Conservation (phyloP, 2,329 filamentous ascomycete species). For the Akanthomyces dipterigenus region DNA sequence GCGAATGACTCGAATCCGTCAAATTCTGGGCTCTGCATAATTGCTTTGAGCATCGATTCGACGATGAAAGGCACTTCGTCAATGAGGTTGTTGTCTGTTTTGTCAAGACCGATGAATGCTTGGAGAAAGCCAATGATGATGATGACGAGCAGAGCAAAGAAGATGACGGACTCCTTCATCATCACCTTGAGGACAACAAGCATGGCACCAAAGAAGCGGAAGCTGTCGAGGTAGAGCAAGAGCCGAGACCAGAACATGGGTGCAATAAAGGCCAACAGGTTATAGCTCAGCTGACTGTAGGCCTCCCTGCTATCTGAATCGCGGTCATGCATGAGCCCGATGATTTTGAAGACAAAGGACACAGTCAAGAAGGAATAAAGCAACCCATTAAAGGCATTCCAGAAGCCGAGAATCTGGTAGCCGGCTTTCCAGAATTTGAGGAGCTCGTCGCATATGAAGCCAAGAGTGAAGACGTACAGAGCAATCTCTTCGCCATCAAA, state of each 20-base stretch:
- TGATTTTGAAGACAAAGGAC: conserved; percentile 71
- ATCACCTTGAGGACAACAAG: conserved; percentile 91
- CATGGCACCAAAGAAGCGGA: conserved; percentile 97
- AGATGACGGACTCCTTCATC: conserved; percentile 92
- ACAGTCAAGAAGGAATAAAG: conserved; percentile 74
- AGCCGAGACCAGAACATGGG: conserved; percentile 97
- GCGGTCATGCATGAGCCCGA: conserved; percentile 61
- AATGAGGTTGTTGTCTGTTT: conserved; percentile 64
- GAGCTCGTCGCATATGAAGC: conserved; percentile 82
- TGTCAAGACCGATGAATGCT: conserved; percentile 86
- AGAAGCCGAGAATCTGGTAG: conserved; percentile 85
- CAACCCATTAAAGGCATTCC: conserved; percentile 88
- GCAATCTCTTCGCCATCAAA: conserved; percentile 77
- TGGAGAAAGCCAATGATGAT: conserved; percentile 86
- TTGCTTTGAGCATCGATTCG: conserved; percentile 77
- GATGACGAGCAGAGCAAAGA: conserved; percentile 83
- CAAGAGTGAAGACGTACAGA: conserved; percentile 85
- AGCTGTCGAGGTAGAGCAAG: conserved; percentile 83
- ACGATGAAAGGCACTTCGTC: conserved; percentile 68
- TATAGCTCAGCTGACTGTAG: conserved; percentile 82
- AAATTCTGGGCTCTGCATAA: conserved; percentile 92
- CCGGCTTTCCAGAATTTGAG: conserved; percentile 93
- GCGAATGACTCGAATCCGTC: conserved; percentile 81
- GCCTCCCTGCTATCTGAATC: conserved; percentile 40
- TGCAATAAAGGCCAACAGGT: conserved; percentile 85